A percentile compares a stretch with the other conserved stretches of the same genome.
phyloP scores from a whole-genome alignment of 2,329 filamentous ascomycete genomes.

The Diaporthe australafricana region DNA sequence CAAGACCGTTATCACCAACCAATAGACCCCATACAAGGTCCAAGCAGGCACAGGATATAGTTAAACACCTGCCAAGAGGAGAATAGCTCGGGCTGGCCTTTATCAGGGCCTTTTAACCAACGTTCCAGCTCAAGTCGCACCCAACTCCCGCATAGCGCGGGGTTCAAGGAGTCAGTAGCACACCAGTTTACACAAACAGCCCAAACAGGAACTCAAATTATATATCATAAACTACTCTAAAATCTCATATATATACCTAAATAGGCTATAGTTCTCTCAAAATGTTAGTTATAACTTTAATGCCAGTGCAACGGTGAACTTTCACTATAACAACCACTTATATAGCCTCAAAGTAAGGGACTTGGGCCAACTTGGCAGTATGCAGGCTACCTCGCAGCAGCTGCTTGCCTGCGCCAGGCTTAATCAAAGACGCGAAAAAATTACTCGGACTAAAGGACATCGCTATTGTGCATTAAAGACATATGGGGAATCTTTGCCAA shows the following conservation, averaged over 20 bases:
- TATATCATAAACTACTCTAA: not conserved
- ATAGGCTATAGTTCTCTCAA: no score
- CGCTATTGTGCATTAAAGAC: not conserved
- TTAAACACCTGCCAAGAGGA: conserved; percentile 23
- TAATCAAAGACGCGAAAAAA: not conserved
- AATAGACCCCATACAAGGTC: not conserved
- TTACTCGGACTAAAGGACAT: not conserved
- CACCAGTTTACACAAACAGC: conserved; percentile 1
- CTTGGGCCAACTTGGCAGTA: not conserved
- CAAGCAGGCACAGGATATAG: not conserved
- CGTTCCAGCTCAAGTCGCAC: not conserved
- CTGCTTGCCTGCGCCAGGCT: not conserved
- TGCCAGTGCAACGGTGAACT: not conserved
- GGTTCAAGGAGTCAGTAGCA: not conserved
- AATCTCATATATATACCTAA: no score
- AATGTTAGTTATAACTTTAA: not conserved
- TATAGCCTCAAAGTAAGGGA: not conserved
- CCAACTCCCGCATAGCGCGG: not conserved
- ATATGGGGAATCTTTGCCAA: not conserved
- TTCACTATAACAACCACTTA: not conserved
- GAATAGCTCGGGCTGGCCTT: conserved; percentile 23
- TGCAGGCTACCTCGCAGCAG: not conserved
- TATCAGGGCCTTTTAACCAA: not conserved
- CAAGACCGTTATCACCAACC: conserved; percentile 1
- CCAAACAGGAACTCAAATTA: not conserved